Evolutionary conservation across 257 asterid species (phyloP).

Genomic region (Jasminum sambac): DNA sequence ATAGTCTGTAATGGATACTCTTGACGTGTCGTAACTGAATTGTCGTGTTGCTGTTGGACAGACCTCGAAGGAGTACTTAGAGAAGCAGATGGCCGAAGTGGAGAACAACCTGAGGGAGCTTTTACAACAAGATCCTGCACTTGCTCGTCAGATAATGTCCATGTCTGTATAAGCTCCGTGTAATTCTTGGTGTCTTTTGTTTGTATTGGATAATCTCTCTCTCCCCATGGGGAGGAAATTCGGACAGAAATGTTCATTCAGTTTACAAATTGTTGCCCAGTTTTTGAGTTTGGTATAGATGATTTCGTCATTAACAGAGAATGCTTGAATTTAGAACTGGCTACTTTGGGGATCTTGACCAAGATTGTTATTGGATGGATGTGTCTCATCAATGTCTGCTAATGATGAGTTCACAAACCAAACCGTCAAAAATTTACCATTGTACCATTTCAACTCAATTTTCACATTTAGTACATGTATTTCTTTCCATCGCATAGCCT

Average conservation of each 20-base stretch:
- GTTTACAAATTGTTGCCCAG: background rate
- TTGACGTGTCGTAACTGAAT: background rate
- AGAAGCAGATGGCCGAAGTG: conserved; percentile 73
- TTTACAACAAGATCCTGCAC: conserved; percentile 86
- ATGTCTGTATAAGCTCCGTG: conserved; percentile 57
- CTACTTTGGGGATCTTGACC: too few species aligned
- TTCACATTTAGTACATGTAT: too few species aligned
- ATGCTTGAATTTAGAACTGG: too few species aligned
- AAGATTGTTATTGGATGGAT: too few species aligned
- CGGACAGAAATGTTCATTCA: background rate
- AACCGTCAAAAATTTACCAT: too few species aligned
- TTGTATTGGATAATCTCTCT: background rate
- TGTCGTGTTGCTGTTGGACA: conserved; percentile 34
- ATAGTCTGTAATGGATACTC: background rate
- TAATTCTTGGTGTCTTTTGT: background rate
- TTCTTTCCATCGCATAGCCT: too few species aligned
- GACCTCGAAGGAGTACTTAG: conserved; percentile 86
- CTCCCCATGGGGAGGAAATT: background rate
- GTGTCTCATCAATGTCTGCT: too few species aligned
- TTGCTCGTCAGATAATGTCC: conserved; percentile 94
- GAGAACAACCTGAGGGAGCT: conserved; percentile 83
- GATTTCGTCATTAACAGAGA: too few species aligned
- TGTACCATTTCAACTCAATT: too few species aligned
- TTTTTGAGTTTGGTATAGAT: background rate
- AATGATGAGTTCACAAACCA: too few species aligned